A percentile compares a stretch with the other conserved stretches of the same genome.
Conservation (phyloP, 768 basidiomycete genomes). For the Pleurotus ostreatus region DNA sequence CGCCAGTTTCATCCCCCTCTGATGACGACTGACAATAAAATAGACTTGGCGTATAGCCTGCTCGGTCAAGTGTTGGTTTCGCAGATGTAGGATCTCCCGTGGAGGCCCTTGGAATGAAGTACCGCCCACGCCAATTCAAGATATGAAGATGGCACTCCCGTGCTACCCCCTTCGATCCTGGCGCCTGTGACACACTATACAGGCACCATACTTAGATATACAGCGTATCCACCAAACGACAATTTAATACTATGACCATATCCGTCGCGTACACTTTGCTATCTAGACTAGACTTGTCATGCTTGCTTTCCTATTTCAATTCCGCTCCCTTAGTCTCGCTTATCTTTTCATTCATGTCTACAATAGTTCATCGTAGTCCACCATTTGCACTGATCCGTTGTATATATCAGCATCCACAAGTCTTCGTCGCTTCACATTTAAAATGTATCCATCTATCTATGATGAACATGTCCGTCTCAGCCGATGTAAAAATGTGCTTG, state of each 20-base stretch:
- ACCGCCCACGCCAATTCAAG: not conserved
- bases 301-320: not conserved
- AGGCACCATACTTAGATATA: not conserved
- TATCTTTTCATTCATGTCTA: not conserved
- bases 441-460: not conserved
- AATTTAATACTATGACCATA: not conserved
- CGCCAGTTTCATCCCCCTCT: constrained; percentile 3
- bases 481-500: not conserved
- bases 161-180: not conserved
- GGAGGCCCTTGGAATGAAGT: not conserved
- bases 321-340: not conserved
- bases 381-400: too few relatives aligned
- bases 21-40: constrained; percentile 11
- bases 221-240: too few relatives aligned
- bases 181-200: not conserved
- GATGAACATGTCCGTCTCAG: not conserved
- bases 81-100: not conserved
- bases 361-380: not conserved
- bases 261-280: not conserved
- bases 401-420: too few relatives aligned
- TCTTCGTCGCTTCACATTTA: too few relatives aligned
- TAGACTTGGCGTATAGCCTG: constrained; percentile 59
- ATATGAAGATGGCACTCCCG: not conserved
- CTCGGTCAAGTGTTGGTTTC: not conserved
- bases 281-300: not conserved